These are phyloP conservation scores for Erysimum pusillum DNA, from an alignment of 441 rosid genomes.

Conservation along the genomic window DNA sequence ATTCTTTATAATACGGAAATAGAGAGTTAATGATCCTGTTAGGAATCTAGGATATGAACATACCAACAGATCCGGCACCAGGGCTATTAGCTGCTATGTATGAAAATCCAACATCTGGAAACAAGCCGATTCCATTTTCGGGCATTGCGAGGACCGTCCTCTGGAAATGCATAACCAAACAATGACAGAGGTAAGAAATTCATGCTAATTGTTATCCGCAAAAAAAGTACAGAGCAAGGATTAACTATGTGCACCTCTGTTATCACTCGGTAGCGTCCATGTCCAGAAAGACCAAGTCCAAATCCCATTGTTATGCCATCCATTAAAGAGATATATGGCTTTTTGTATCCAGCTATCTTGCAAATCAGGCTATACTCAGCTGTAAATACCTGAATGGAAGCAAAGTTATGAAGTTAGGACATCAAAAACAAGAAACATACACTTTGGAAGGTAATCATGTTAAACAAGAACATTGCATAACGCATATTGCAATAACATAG, in stretches of 20 bases:
- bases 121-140: slow-evolving; percentile 95
- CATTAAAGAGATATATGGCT: slow-evolving; percentile 90
- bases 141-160: slow-evolving; percentile 95
- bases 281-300: slow-evolving; percentile 95
- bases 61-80: slow-evolving; percentile 92
- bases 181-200: background rate
- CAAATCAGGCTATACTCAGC: slow-evolving; percentile 92
- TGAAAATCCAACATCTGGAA: slow-evolving; percentile 97
- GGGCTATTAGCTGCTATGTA: slow-evolving; percentile 87
- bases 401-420: slow-evolving; percentile 18
- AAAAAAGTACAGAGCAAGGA: background rate
- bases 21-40: background rate
- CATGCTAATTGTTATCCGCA: background rate
- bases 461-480: background rate
- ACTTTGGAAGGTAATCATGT: background rate
- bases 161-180: slow-evolving; percentile 49
- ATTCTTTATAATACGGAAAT: background rate
- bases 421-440: slow-evolving; percentile 15
- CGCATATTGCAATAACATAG: background rate
- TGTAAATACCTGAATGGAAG: slow-evolving; percentile 69
- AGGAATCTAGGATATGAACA: slow-evolving; percentile 21
- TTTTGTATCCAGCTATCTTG: slow-evolving; percentile 86
- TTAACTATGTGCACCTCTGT: slow-evolving; percentile 72
- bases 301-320: slow-evolving; percentile 98
- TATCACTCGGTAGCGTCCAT: slow-evolving; percentile 83